Conservation (phyloP, 108 stramenopile genomes). For the Heterococcus sp. region DNA sequence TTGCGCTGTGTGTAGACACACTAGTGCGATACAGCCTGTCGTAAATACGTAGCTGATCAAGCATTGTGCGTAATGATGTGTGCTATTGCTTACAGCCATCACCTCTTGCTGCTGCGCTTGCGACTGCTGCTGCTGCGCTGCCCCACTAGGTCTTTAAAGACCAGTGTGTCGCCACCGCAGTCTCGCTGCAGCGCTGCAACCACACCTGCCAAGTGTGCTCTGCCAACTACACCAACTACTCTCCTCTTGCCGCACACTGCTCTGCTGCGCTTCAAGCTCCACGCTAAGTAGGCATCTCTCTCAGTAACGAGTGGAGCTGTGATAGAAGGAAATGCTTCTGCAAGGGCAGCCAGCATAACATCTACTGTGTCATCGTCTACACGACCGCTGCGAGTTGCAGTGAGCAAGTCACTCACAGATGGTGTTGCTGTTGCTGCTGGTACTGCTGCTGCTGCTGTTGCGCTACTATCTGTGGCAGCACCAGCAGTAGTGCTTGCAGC, state of each 20-base stretch:
- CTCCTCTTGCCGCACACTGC: constrained; percentile 28
- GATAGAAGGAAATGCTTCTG: constrained; percentile 24
- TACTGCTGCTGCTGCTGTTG: no score
- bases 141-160: constrained; percentile 21
- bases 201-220: constrained; percentile 28
- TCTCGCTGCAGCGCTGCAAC: constrained; percentile 16
- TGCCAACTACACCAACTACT: constrained; percentile 42
- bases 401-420: not conserved
- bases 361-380: constrained; percentile 30
- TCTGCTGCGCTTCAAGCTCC: constrained; percentile 38
- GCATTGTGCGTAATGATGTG: no score
- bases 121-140: no score
- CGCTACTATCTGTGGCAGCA: no score
- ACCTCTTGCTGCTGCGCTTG: no score
- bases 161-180: constrained; percentile 19
- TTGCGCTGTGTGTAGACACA: no score
- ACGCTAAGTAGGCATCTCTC: constrained; percentile 36
- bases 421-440: no score
- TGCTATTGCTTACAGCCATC: no score
- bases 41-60: no score
- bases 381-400: not conserved
- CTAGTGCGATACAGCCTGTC: no score
- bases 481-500: no score
- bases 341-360: constrained; percentile 7
- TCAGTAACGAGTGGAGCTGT: constrained; percentile 28